phyloP scores from a whole-genome alignment of 495 filamentous ascomycete species.

The Pseudoneurospora amorphoporcata region DNA sequence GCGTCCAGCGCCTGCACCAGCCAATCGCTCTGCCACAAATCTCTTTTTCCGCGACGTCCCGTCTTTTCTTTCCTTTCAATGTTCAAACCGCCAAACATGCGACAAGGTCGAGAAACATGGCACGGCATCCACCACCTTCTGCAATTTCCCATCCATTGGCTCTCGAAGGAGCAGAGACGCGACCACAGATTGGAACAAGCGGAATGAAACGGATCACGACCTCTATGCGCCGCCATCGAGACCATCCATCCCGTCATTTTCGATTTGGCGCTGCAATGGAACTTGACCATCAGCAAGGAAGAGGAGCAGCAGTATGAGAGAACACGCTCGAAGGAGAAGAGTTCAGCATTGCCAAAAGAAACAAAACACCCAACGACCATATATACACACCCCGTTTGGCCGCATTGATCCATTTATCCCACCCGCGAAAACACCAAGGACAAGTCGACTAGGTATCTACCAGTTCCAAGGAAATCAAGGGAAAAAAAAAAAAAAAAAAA shows the following conservation, averaged over 20 bases:
- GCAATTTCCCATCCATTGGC: background rate
- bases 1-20: background rate
- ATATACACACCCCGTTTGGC: background rate
- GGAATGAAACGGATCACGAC: background rate
- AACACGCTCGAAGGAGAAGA: background rate
- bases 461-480: background rate
- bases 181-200: background rate
- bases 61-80: background rate
- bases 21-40: background rate
- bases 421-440: background rate
- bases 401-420: background rate
- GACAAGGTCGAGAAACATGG: background rate
- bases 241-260: background rate
- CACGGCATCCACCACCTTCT: background rate
- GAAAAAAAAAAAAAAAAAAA: no score
- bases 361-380: background rate
- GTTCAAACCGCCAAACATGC: background rate
- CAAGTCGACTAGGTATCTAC: background rate
- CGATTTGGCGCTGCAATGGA: background rate
- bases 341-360: background rate
- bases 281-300: background rate
- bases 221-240: background rate
- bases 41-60: background rate
- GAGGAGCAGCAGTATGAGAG: background rate
- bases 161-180: background rate